phyloP scores from a whole-genome alignment of 2,329 filamentous ascomycete genomes.

The Aspergillus luchuensis region DNA sequence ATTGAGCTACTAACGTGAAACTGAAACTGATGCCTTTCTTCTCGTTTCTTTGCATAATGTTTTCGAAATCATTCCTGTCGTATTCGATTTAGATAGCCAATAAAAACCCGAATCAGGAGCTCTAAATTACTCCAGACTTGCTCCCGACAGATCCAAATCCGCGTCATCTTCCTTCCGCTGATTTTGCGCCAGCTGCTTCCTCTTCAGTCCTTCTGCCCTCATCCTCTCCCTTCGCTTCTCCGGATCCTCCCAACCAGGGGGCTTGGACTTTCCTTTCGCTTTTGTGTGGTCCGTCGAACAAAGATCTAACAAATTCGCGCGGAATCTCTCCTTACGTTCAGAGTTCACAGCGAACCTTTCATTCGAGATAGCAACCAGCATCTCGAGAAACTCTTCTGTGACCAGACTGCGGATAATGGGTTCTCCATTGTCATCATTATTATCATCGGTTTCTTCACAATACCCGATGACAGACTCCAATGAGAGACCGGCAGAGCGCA shows the following conservation, averaged over 20 bases:
- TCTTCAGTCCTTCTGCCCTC: constrained; percentile 43
- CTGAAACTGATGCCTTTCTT: too few relatives aligned
- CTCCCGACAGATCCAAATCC: background rate
- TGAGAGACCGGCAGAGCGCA: constrained; percentile 78
- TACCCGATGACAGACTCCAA: constrained; percentile 79
- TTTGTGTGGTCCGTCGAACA: constrained; percentile 18
- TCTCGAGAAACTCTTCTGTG: constrained; percentile 65
- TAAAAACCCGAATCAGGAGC: background rate
- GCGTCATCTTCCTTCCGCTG: constrained; percentile 12
- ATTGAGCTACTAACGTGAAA: too few relatives aligned
- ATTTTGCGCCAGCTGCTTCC: constrained; percentile 31
- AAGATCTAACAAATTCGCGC: constrained; percentile 30
- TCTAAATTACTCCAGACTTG: background rate
- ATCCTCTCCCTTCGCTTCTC: constrained; percentile 43
- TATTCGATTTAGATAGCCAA: background rate
- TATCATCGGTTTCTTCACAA: constrained; percentile 28
- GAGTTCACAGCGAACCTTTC: constrained; percentile 52
- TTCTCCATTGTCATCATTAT: constrained; percentile 34
- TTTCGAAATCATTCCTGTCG: background rate
- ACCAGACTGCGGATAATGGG: constrained; percentile 59
- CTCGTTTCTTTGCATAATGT: background rate
- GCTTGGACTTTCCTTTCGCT: constrained; percentile 25
- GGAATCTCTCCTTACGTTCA: constrained; percentile 44
- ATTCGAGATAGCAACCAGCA: constrained; percentile 70
- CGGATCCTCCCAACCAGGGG: constrained; percentile 41